phyloP scores from a whole-genome alignment of 1,139 yeast species.

The Yamadazyma friedrichii region DNA sequence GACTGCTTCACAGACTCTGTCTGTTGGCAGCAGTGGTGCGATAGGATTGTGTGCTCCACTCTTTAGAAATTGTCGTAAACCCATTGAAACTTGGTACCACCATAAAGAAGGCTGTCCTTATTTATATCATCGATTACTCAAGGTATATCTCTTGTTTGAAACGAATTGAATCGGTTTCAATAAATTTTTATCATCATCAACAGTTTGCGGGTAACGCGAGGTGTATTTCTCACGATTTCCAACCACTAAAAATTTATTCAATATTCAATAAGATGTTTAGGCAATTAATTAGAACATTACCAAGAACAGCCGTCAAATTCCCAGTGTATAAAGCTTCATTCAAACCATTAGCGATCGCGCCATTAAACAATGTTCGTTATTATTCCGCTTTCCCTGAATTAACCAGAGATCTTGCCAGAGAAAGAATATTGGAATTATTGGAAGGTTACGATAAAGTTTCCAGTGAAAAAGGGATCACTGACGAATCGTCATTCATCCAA shows the following conservation, averaged over 20 bases:
- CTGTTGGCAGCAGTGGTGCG: too few relatives aligned
- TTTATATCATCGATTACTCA: too few relatives aligned
- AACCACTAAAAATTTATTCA: constrained; percentile 6
- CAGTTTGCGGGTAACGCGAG: constrained; percentile 7
- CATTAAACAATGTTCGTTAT: constrained; percentile 29
- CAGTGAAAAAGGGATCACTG: constrained; percentile 48
- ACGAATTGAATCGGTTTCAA: too few relatives aligned
- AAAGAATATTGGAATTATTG: constrained; percentile 74
- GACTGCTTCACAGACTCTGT: too few relatives aligned
- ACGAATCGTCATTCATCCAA: constrained; percentile 60
- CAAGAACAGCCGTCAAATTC: constrained; percentile 4
- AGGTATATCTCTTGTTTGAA: too few relatives aligned
- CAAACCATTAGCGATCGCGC: background rate
- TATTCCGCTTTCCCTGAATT: constrained; percentile 67
- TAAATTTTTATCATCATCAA: too few relatives aligned
- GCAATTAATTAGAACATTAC: constrained; percentile 10
- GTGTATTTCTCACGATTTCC: constrained; percentile 2
- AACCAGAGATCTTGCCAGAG: constrained; percentile 68
- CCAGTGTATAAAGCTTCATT: constrained; percentile 1
- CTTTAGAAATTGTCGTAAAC: too few relatives aligned
- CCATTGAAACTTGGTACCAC: too few relatives aligned
- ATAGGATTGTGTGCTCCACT: too few relatives aligned
- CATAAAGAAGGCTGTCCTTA: too few relatives aligned
- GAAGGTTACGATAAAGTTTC: constrained; percentile 76
- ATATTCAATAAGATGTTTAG: constrained; percentile 5